Percentiles rank a stretch among this genome's conserved stretches.
Conservation (phyloP, 2,329 filamentous ascomycete genomes). For the Colletotrichum noveboracense region DNA sequence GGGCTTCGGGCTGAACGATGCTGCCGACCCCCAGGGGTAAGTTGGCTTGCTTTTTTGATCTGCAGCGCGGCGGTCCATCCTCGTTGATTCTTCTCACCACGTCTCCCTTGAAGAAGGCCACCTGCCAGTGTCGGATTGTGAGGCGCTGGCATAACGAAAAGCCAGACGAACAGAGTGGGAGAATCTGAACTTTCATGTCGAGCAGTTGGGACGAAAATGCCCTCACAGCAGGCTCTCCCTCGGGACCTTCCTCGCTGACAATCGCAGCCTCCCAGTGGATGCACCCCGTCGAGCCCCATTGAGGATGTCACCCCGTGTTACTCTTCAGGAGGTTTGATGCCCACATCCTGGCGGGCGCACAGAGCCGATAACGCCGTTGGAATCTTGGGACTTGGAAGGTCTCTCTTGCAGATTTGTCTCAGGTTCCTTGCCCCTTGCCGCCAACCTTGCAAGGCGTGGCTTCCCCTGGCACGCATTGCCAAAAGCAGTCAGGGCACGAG, state of each 20-base stretch:
- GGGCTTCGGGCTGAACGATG: slow-evolving; percentile 3
- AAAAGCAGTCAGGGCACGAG: background rate
- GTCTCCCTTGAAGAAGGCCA: slow-evolving; percentile 1
- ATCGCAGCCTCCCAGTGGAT: background rate
- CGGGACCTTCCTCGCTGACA: background rate
- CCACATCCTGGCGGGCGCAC: slow-evolving; percentile 15
- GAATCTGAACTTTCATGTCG: slow-evolving; percentile 5
- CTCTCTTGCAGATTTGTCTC: slow-evolving; percentile 16
- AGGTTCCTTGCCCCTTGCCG: slow-evolving; percentile 19
- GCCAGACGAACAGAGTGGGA: background rate
- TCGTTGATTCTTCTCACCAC: background rate
- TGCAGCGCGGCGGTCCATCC: background rate
- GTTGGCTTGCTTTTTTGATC: background rate
- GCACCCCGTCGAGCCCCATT: background rate
- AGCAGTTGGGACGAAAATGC: slow-evolving; percentile 10
- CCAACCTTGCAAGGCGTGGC: slow-evolving; percentile 19
- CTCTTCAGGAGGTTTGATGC: slow-evolving; percentile 20
- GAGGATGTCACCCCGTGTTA: slow-evolving; percentile 9
- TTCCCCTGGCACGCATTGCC: slow-evolving; percentile 10
- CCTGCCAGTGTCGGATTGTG: background rate
- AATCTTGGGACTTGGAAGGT: background rate
- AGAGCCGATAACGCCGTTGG: slow-evolving; percentile 12
- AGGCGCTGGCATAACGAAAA: background rate
- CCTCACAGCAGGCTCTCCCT: background rate
- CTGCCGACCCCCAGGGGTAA: background rate